Conservation (phyloP, 768 basidiomycete genomes). For the Tephrocybe sp. region DNA sequence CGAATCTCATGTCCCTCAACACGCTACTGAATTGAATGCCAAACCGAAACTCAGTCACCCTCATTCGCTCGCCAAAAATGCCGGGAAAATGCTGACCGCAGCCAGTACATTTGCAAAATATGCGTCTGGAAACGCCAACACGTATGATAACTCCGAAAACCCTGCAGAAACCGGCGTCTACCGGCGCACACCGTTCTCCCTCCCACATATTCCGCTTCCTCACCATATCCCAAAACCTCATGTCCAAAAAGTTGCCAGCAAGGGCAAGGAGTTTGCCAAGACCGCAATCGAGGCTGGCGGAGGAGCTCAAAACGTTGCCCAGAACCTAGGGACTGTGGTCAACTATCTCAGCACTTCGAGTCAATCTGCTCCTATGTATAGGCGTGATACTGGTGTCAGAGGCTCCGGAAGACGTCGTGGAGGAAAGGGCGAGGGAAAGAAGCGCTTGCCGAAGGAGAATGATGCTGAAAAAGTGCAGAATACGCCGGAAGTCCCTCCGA, state of each 20-base stretch:
- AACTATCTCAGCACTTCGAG: not conserved
- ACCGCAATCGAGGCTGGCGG: not conserved
- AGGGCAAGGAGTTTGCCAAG: not conserved
- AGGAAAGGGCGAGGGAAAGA: not conserved
- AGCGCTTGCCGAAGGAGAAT: not conserved
- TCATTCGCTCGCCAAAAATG: not conserved
- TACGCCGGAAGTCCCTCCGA: not conserved
- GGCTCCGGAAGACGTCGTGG: not conserved
- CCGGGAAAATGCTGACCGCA: not conserved
- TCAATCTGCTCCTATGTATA: not conserved
- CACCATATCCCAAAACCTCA: not conserved
- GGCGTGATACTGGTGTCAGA: not conserved
- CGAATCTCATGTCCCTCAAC: not conserved
- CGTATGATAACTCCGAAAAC: not conserved
- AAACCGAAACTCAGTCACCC: not conserved
- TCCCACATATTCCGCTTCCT: not conserved
- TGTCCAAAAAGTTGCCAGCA: not conserved
- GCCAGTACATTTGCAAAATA: not conserved
- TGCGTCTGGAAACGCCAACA: not conserved
- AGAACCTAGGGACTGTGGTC: not conserved
- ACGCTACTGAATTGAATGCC: too few species aligned
- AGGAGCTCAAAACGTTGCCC: not conserved
- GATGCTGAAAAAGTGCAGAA: not conserved
- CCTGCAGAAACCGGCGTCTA: not conserved
- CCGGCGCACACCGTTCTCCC: not conserved